These are phyloP conservation scores for Fusarium sp. DNA, from an alignment of 2,329 filamentous ascomycete genomes.

Conservation along the genomic window DNA sequence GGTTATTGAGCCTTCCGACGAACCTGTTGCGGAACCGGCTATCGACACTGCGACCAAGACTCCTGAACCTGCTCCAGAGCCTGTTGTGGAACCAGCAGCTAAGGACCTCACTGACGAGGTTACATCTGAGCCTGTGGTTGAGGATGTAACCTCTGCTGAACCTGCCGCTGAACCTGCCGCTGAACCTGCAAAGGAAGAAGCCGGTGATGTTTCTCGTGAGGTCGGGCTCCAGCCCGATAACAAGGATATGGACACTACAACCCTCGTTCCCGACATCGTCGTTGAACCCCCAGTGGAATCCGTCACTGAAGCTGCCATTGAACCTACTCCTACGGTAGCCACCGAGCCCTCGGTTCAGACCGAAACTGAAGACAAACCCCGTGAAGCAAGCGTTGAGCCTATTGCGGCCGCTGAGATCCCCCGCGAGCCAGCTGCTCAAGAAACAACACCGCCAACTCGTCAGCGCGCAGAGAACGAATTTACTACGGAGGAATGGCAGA, in stretches of 20 bases:
- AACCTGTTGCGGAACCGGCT: conserved; percentile 1
- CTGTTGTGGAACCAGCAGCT: neutral
- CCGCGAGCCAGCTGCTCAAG: conserved; percentile 5
- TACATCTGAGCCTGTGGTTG: neutral
- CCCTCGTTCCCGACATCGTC: neutral
- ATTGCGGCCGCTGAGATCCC: neutral
- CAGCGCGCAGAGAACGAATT: conserved; percentile 43
- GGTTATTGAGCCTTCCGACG: conserved; percentile 12
- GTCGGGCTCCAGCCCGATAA: neutral
- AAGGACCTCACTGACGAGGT: conserved; percentile 6
- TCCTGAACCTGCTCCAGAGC: neutral
- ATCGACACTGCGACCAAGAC: neutral
- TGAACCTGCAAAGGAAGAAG: conserved; percentile 4
- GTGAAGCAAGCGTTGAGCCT: neutral
- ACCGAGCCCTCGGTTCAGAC: neutral
- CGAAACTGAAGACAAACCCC: neutral
- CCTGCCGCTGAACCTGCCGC: conserved; percentile 2
- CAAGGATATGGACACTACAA: neutral
- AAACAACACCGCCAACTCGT: conserved; percentile 4
- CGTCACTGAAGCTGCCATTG: neutral
- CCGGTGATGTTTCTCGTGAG: neutral
- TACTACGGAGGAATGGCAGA: conserved; percentile 42
- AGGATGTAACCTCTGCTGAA: neutral
- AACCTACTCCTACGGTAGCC: neutral
- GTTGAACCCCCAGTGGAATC: neutral